Conservation (phyloP, 345 rosid species). For the Clarkia xantiana region DNA sequence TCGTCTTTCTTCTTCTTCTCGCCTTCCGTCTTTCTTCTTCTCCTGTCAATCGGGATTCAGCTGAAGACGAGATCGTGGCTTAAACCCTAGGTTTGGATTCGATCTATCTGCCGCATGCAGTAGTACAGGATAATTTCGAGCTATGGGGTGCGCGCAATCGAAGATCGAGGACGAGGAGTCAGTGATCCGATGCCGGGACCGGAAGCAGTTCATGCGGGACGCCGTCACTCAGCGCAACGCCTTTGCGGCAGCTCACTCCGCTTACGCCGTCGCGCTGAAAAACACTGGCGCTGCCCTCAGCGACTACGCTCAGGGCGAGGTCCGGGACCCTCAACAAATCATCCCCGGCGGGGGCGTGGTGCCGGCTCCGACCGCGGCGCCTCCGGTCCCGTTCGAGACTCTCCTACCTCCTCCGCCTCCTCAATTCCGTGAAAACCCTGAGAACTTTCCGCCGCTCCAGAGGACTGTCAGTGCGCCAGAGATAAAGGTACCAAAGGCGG, state of each 20-base stretch:
- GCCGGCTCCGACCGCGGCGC: neutral
- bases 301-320: constrained; percentile 68
- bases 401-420: constrained; percentile 41
- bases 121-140: neutral
- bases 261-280: constrained; percentile 62
- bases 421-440: neutral
- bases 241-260: constrained; percentile 91
- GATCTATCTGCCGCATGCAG: neutral
- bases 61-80: neutral
- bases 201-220: constrained; percentile 57
- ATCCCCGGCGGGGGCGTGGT: neutral
- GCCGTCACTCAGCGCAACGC: constrained; percentile 72
- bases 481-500: constrained; percentile 44
- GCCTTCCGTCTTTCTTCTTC: neutral
- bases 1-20: too few species aligned
- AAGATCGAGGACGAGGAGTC: constrained; percentile 97
- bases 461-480: constrained; percentile 77
- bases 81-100: neutral
- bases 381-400: constrained; percentile 8
- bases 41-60: neutral
- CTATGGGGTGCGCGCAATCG: constrained; percentile 86
- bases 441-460: constrained; percentile 25
- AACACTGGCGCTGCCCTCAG: constrained; percentile 93
- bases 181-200: constrained; percentile 63
- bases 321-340: constrained; percentile 19